Evolutionary conservation across 2,329 filamentous ascomycete species (phyloP).

Genomic region (Hypoxylon sp.): DNA sequence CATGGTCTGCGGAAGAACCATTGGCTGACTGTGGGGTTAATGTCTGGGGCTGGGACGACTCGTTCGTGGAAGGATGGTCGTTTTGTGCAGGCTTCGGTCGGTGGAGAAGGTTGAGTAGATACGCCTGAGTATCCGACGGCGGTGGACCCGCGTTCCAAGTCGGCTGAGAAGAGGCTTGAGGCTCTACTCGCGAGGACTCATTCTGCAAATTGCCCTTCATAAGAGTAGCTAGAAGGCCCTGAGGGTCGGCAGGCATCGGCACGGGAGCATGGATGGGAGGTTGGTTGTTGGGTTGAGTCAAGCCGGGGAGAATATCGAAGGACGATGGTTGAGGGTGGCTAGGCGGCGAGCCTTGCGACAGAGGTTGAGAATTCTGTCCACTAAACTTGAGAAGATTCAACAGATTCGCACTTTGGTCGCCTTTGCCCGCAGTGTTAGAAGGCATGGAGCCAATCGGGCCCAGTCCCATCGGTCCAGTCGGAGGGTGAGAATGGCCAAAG

Average conservation of each 20-base stretch:
- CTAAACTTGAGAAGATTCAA: conserved; percentile 74
- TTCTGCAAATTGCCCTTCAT: conserved; percentile 69
- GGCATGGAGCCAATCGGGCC: conserved; percentile 64
- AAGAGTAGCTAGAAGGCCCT: conserved; percentile 69
- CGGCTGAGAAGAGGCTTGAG: conserved; percentile 46
- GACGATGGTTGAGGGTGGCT: conserved; percentile 41
- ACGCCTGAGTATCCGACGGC: conserved; percentile 80
- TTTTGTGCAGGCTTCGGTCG: conserved; percentile 76
- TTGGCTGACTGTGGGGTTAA: conserved; percentile 60
- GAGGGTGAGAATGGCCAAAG: conserved; percentile 57
- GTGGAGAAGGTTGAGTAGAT: conserved; percentile 87
- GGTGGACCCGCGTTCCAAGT: conserved; percentile 65
- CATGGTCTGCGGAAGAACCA: conserved; percentile 51
- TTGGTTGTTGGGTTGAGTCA: conserved; percentile 49
- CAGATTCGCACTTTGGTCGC: conserved; percentile 66
- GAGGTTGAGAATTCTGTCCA: conserved; percentile 54
- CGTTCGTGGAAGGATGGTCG: conserved; percentile 60
- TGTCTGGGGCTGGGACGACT: conserved; percentile 58
- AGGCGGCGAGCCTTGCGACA: conserved; percentile 47
- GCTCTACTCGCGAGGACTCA: conserved; percentile 58
- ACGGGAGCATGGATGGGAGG: conserved; percentile 68
- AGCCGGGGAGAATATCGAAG: conserved; percentile 39
- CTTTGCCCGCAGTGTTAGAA: conserved; percentile 46
- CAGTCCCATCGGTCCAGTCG: conserved; percentile 58
- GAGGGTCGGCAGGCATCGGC: conserved; percentile 67